Conservation (phyloP, 352 stramenopile genomes). For the Aphanomyces invadans region DNA sequence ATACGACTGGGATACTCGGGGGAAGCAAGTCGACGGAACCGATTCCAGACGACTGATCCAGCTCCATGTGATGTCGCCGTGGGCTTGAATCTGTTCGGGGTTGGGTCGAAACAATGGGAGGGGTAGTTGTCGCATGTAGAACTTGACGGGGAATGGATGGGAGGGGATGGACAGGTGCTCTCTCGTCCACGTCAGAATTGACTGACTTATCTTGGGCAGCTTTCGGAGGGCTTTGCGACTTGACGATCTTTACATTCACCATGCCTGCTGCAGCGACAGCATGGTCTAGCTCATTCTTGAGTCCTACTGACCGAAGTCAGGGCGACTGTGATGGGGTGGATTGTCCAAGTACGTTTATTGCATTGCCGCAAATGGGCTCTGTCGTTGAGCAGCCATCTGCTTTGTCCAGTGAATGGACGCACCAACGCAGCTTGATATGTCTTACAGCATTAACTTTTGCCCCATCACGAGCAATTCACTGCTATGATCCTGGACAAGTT, state of each 20-base stretch:
- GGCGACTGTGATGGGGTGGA: not conserved
- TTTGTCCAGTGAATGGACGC: not conserved
- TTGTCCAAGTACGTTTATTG: slow-evolving; percentile 23
- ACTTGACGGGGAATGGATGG: not conserved
- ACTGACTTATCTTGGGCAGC: not conserved
- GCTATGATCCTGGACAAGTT: not conserved
- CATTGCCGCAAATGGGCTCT: slow-evolving; percentile 11
- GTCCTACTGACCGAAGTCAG: not conserved
- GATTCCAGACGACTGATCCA: too few relatives aligned
- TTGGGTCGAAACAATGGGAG: not conserved
- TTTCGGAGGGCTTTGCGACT: not conserved
- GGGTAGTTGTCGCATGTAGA: not conserved
- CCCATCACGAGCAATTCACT: not conserved
- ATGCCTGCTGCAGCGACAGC: not conserved
- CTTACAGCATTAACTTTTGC: slow-evolving; percentile 5
- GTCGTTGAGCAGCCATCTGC: slow-evolving; percentile 15
- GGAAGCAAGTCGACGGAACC: too few relatives aligned
- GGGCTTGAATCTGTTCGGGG: not conserved
- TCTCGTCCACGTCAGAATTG: not conserved
- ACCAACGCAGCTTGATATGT: not conserved
- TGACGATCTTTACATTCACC: slow-evolving; percentile 1
- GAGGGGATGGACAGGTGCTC: not conserved
- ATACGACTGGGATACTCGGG: too few relatives aligned
- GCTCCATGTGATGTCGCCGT: not conserved
- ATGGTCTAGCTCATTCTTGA: slow-evolving; percentile 7